These are phyloP conservation scores for Sporisorium sorghi DNA, from an alignment of 1,284 basidiomycete genomes.

Conservation along the genomic window DNA sequence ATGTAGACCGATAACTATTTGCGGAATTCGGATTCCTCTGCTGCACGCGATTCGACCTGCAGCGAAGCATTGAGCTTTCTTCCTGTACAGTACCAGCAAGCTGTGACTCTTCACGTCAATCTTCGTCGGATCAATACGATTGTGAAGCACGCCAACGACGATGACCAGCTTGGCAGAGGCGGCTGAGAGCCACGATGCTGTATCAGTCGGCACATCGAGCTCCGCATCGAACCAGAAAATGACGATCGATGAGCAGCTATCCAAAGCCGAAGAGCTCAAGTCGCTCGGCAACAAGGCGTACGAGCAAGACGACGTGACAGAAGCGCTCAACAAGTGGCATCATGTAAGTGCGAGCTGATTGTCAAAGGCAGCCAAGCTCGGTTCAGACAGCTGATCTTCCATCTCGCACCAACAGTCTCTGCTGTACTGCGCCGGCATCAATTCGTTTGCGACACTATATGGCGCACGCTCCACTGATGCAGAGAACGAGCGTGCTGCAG, in stretches of 20 bases:
- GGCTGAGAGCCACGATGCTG: neutral
- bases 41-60: neutral
- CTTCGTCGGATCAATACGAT: too few relatives aligned
- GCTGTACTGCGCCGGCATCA: constrained; percentile 52
- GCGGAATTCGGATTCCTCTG: neutral
- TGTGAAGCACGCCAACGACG: neutral
- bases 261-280: constrained; percentile 41
- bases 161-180: neutral
- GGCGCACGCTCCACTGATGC: constrained; percentile 38
- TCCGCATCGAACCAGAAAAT: constrained; percentile 7
- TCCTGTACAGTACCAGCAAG: neutral
- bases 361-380: neutral
- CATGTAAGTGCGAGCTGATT: constrained; percentile 31
- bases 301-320: constrained; percentile 18
- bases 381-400: neutral
- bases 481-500: constrained; percentile 39
- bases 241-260: constrained; percentile 36
- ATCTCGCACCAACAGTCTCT: constrained; percentile 23
- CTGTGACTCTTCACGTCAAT: neutral
- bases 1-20: neutral
- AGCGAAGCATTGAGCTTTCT: neutral
- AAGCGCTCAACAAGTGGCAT: constrained; percentile 48
- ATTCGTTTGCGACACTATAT: constrained; percentile 48
- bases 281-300: constrained; percentile 34
- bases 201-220: neutral